These are phyloP conservation scores for Populus simonii DNA, from an alignment of 345 rosid genomes.

Conservation along the genomic window DNA sequence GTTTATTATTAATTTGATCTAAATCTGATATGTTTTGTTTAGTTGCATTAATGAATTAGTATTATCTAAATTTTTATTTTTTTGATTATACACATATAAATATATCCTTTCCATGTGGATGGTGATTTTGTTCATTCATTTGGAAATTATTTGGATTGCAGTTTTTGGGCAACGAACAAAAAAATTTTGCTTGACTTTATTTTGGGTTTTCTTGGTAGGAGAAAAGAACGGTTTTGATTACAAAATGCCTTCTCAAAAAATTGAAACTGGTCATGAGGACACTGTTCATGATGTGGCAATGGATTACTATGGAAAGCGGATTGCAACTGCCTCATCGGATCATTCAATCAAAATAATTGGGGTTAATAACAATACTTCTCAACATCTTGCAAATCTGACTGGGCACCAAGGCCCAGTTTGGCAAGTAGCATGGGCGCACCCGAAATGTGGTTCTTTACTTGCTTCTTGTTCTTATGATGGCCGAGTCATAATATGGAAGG, in stretches of 20 bases:
- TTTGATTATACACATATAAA: too few species aligned
- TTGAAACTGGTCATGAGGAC: conserved; percentile 36
- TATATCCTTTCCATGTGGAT: background rate
- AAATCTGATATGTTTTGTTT: background rate
- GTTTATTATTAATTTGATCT: background rate
- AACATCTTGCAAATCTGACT: conserved; percentile 14
- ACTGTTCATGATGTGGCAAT: conserved; percentile 32
- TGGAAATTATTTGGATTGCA: background rate
- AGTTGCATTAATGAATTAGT: background rate
- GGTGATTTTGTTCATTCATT: background rate
- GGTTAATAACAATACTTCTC: conserved; percentile 28
- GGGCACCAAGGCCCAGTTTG: conserved; percentile 20
- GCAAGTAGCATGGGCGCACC: conserved; percentile 20
- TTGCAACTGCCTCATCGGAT: conserved; percentile 31
- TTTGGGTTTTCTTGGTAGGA: background rate
- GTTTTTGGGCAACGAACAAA: background rate
- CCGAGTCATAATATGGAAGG: conserved; percentile 14
- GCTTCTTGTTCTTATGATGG: conserved; percentile 18
- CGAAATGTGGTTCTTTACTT: conserved; percentile 13
- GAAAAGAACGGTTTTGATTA: background rate
- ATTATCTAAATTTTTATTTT: background rate
- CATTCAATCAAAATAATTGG: conserved; percentile 28
- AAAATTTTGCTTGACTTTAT: background rate
- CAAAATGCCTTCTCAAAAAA: conserved; percentile 30
- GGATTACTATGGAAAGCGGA: conserved; percentile 37